These are phyloP conservation scores for Oxyria digyna DNA, from an alignment of 148 eudicot species.

Conservation along the genomic window DNA sequence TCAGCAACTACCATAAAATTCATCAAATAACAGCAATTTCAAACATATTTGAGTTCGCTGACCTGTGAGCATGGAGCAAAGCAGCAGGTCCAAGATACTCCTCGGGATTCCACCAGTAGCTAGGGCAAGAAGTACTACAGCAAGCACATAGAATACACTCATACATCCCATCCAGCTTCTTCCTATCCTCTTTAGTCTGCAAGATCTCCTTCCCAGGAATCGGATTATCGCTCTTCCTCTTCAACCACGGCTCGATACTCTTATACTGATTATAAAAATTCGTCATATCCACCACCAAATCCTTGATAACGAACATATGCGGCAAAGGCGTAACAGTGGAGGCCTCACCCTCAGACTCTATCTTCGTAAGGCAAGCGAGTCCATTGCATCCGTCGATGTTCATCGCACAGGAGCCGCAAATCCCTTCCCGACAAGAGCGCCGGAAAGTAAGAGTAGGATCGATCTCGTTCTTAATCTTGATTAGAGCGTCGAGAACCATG, in stretches of 20 bases:
- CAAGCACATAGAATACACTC: slow-evolving; percentile 96
- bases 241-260: slow-evolving; percentile 97
- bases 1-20: neutral
- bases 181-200: slow-evolving; percentile 81
- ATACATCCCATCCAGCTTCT: slow-evolving; percentile 96
- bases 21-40: neutral
- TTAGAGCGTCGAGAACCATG: slow-evolving; percentile 87
- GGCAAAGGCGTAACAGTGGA: slow-evolving; percentile 73
- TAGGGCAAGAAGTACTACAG: slow-evolving; percentile 91
- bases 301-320: slow-evolving; percentile 94
- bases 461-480: slow-evolving; percentile 89
- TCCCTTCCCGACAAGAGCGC: slow-evolving; percentile 87
- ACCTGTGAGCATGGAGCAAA: slow-evolving; percentile 89
- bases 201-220: slow-evolving; percentile 55
- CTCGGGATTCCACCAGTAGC: slow-evolving; percentile 99
- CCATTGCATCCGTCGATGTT: slow-evolving; percentile 91
- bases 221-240: slow-evolving; percentile 53
- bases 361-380: slow-evolving; percentile 86
- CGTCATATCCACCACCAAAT: slow-evolving; percentile 97
- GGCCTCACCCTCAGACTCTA: slow-evolving; percentile 2
- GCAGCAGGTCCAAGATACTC: slow-evolving; percentile 95
- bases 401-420: slow-evolving; percentile 98
- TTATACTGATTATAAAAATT: slow-evolving; percentile 92
- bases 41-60: neutral
- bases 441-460: slow-evolving; percentile 90